Evolutionary conservation across 495 filamentous ascomycete genomes (phyloP).

Genomic region (Daldinia caldariorum): DNA sequence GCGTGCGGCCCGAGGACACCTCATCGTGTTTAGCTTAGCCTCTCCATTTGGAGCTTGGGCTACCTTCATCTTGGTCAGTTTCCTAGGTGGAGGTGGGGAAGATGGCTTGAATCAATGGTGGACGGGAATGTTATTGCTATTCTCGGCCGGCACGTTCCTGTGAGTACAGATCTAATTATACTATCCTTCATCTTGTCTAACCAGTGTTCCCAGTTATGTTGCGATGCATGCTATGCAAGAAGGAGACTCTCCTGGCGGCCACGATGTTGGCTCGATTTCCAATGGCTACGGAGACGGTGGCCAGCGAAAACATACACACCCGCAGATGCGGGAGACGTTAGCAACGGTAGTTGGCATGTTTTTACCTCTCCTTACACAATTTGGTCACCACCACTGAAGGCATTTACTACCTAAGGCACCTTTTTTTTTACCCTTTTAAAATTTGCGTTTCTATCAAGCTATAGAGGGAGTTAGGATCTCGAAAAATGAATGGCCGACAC

Average conservation of each 20-base stretch:
- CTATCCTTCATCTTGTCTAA: slow-evolving; percentile 8
- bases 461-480: slow-evolving; percentile 35
- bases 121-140: slow-evolving; percentile 90
- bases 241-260: slow-evolving; percentile 60
- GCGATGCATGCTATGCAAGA: slow-evolving; percentile 99
- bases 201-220: slow-evolving; percentile 75
- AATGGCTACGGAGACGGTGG: slow-evolving; percentile 77
- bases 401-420: not conserved
- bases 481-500: slow-evolving; percentile 24
- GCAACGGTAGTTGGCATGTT: slow-evolving; percentile 89
- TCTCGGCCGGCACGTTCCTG: slow-evolving; percentile 95
- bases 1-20: slow-evolving; percentile 81
- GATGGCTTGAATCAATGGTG: slow-evolving; percentile 72
- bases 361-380: slow-evolving; percentile 85
- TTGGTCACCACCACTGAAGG: slow-evolving; percentile 84
- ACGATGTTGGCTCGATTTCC: slow-evolving; percentile 61
- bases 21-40: slow-evolving; percentile 90
- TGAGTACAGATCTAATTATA: slow-evolving; percentile 57
- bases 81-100: slow-evolving; percentile 67
- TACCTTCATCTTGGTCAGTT: slow-evolving; percentile 81
- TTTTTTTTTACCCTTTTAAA: slow-evolving; percentile 32
- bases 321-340: slow-evolving; percentile 70
- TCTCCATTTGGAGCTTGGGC: slow-evolving; percentile 85
- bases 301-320: slow-evolving; percentile 60
- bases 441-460: slow-evolving; percentile 24